Evolutionary conservation across 2,329 filamentous ascomycete genomes (phyloP).

Genomic region (Sporothrix dimorphospora): DNA sequence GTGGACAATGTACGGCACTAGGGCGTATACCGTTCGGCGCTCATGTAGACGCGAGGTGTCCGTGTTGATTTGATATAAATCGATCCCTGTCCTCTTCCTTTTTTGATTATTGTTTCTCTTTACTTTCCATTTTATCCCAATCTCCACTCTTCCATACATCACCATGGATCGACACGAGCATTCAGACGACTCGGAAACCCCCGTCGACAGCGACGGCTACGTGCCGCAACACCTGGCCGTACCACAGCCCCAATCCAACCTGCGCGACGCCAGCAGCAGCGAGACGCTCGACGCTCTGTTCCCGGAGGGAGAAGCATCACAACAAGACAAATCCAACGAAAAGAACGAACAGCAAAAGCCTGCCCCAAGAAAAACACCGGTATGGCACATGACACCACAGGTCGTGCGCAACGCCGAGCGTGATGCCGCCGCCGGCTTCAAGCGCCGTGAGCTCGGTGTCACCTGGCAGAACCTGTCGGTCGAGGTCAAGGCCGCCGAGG

Average conservation of each 20-base stretch:
- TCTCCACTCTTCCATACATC: slow-evolving; percentile 8
- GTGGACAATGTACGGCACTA: neutral
- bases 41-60: slow-evolving; percentile 10
- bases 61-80: slow-evolving; percentile 9
- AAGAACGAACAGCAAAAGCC: neutral
- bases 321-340: neutral
- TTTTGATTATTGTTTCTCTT: neutral
- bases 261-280: slow-evolving; percentile 5
- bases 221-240: slow-evolving; percentile 2
- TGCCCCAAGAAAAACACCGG: neutral
- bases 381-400: slow-evolving; percentile 14
- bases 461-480: slow-evolving; percentile 68
- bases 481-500: slow-evolving; percentile 61
- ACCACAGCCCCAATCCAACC: neutral
- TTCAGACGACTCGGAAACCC: slow-evolving; percentile 19
- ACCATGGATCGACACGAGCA: slow-evolving; percentile 22
- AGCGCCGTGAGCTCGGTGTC: slow-evolving; percentile 53
- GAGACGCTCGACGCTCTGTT: slow-evolving; percentile 1
- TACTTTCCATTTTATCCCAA: neutral
- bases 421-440: slow-evolving; percentile 18
- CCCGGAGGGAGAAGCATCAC: neutral
- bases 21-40: slow-evolving; percentile 1
- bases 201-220: slow-evolving; percentile 16
- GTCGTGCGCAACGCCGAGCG: slow-evolving; percentile 22
- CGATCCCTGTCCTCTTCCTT: neutral